These are phyloP conservation scores for Fraxinus sp. DNA, from an alignment of 305 asterid genomes.

Conservation along the genomic window DNA sequence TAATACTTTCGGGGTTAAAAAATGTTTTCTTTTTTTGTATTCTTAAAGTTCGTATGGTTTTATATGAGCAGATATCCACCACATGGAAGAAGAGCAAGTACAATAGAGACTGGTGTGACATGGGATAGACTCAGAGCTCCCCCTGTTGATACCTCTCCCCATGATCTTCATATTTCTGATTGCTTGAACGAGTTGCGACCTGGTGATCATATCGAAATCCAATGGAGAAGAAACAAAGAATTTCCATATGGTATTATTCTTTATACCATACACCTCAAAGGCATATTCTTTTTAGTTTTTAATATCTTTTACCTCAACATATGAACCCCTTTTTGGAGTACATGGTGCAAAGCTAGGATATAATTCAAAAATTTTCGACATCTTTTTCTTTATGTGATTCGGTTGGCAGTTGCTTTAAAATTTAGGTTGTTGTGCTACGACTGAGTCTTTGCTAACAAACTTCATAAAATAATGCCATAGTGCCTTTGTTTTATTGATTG, in stretches of 20 bases:
- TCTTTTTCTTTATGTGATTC: constrained; percentile 14
- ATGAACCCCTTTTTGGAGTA: background rate
- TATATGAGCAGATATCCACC: constrained; percentile 42
- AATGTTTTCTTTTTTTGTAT: background rate
- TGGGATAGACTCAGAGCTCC: constrained; percentile 86
- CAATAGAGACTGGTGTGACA: constrained; percentile 66
- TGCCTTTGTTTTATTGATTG: background rate
- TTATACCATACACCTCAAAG: background rate
- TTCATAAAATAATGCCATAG: background rate
- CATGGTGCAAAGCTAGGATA: background rate
- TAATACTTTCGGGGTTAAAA: background rate
- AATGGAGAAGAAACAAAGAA: constrained; percentile 84
- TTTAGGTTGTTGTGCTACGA: constrained; percentile 20
- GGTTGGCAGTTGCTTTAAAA: constrained; percentile 17
- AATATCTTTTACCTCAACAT: background rate
- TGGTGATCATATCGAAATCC: constrained; percentile 80
- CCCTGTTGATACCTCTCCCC: constrained; percentile 53
- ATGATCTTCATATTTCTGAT: constrained; percentile 65
- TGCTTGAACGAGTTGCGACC: constrained; percentile 68
- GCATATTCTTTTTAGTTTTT: background rate
- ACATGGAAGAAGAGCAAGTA: constrained; percentile 37
- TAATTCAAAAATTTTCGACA: background rate
- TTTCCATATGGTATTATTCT: constrained; percentile 68
- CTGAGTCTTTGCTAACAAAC: constrained; percentile 22
- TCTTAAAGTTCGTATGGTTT: constrained; percentile 11